A percentile compares a stretch with the other conserved stretches of the same genome.
Evolutionary conservation across 2,329 filamentous ascomycete species (phyloP).

Genomic region (Penicillium sp.): DNA sequence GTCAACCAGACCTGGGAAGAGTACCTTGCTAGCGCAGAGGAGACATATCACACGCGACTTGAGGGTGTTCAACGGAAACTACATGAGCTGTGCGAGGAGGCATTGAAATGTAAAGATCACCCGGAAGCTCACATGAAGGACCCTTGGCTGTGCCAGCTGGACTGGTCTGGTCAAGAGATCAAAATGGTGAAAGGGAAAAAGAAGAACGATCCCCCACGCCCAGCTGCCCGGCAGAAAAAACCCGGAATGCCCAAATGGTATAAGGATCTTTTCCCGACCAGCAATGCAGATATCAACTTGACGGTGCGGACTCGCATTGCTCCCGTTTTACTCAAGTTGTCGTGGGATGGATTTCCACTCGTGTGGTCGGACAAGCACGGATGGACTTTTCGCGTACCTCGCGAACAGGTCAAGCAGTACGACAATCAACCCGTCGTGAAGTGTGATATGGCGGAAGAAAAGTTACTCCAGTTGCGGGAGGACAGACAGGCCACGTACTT

Average conservation of each 20-base stretch:
- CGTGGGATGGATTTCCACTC: conserved; percentile 87
- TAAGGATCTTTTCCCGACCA: conserved; percentile 79
- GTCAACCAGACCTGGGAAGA: conserved; percentile 84
- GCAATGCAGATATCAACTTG: conserved; percentile 66
- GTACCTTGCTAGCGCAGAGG: conserved; percentile 82
- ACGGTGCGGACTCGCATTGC: conserved; percentile 87
- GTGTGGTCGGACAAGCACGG: conserved; percentile 92
- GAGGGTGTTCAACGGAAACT: conserved; percentile 77
- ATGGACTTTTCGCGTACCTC: conserved; percentile 83
- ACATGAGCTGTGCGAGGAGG: conserved; percentile 71
- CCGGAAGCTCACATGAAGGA: conserved; percentile 72
- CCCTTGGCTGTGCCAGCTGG: conserved; percentile 88
- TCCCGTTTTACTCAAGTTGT: conserved; percentile 76
- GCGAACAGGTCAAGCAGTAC: conserved; percentile 64
- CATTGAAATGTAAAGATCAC: conserved; percentile 71
- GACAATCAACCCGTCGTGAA: conserved; percentile 68
- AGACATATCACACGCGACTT: conserved; percentile 75
- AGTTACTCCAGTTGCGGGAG: conserved; percentile 64
- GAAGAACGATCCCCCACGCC: conserved; percentile 76
- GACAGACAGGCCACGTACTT: conserved; percentile 73
- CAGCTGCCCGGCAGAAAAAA: conserved; percentile 82
- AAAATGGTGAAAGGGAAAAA: conserved; percentile 90
- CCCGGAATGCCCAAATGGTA: conserved; percentile 97
- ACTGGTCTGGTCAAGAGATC: conserved; percentile 93
- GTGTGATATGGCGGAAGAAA: conserved; percentile 77